phyloP scores from a whole-genome alignment of 2,329 filamentous ascomycete genomes.

The Colletotrichum ledebouriae region DNA sequence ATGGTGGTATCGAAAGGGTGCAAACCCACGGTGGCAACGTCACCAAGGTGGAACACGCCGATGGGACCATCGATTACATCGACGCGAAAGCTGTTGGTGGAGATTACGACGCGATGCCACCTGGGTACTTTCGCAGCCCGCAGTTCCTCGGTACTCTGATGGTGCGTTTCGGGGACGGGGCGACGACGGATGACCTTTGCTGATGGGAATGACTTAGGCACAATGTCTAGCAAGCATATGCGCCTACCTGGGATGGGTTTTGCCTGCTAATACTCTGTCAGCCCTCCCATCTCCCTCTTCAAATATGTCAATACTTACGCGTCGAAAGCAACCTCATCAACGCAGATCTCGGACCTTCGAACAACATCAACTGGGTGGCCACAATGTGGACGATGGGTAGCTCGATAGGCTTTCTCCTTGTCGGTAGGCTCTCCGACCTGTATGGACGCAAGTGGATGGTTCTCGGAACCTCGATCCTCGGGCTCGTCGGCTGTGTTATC shows the following conservation, averaged over 20 bases:
- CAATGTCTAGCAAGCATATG: conserved; percentile 51
- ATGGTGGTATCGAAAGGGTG: conserved; percentile 46
- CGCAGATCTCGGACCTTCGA: conserved; percentile 50
- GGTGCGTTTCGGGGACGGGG: conserved; percentile 43
- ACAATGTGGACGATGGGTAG: conserved; percentile 55
- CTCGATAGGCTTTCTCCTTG: conserved; percentile 51
- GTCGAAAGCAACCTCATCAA: conserved; percentile 48
- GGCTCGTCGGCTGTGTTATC: conserved; percentile 55
- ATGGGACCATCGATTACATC: conserved; percentile 58
- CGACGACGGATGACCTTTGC: too few species aligned
- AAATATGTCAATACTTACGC: conserved; percentile 21
- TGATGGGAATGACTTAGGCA: conserved; percentile 43
- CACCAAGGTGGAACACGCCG: conserved; percentile 53
- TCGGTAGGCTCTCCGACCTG: conserved; percentile 35
- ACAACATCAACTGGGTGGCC: conserved; percentile 51
- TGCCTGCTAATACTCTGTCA: conserved; percentile 53
- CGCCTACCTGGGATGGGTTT: conserved; percentile 53
- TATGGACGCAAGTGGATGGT: conserved; percentile 33
- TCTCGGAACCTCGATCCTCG: conserved; percentile 47
- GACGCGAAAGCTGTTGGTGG: conserved; percentile 59
- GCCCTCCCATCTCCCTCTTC: conserved; percentile 15
- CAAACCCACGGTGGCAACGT: conserved; percentile 44
- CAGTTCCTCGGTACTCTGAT: conserved; percentile 58
- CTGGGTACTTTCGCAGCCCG: conserved; percentile 55
- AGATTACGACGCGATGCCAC: conserved; percentile 55